phyloP scores from a whole-genome alignment of 176 grass and related monocot genomes.

The Oryza australiensis region DNA sequence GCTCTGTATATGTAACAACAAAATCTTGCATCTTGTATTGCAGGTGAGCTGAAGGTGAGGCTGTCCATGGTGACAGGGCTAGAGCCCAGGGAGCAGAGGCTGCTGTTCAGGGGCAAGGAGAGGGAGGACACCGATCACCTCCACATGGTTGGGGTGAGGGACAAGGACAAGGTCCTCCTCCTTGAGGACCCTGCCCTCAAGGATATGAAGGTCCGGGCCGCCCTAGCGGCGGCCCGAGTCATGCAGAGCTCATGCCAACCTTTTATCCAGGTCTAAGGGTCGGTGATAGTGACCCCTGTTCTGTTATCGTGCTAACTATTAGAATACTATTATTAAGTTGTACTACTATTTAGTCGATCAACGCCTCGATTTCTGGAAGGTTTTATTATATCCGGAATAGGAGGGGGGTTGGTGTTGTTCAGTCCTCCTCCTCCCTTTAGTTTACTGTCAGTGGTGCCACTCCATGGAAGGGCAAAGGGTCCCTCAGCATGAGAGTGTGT shows the following conservation, averaged over 20 bases:
- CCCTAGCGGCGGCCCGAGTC: background rate
- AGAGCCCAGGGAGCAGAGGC: slow-evolving; percentile 78
- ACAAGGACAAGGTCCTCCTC: slow-evolving; percentile 82
- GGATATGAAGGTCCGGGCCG: slow-evolving; percentile 57
- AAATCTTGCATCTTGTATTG: background rate
- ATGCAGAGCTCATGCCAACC: slow-evolving; percentile 24
- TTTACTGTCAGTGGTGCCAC: slow-evolving; percentile 34
- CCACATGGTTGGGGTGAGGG: slow-evolving; percentile 75
- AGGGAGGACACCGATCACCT: slow-evolving; percentile 80
- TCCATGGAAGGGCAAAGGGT: slow-evolving; percentile 45
- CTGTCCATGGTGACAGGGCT: slow-evolving; percentile 66
- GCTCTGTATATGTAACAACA: background rate
- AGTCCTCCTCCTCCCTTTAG: slow-evolving; percentile 7
- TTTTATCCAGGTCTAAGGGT: slow-evolving; percentile 48
- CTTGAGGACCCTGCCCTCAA: slow-evolving; percentile 70
- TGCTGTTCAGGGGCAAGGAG: slow-evolving; percentile 90
- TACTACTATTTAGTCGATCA: background rate
- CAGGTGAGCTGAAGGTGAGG: slow-evolving; percentile 82
- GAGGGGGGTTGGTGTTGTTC: slow-evolving; percentile 19
- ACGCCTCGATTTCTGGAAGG: slow-evolving; percentile 35
- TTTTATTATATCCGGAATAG: slow-evolving; percentile 40
- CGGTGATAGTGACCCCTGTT: too few relatives aligned
- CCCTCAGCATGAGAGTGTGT: slow-evolving; percentile 43
- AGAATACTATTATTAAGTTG: background rate
- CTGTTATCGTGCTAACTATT: background rate